A percentile compares a stretch with the other conserved stretches of the same genome.
phyloP scores from a whole-genome alignment of 768 basidiomycete genomes.

The Collybia mongolica region DNA sequence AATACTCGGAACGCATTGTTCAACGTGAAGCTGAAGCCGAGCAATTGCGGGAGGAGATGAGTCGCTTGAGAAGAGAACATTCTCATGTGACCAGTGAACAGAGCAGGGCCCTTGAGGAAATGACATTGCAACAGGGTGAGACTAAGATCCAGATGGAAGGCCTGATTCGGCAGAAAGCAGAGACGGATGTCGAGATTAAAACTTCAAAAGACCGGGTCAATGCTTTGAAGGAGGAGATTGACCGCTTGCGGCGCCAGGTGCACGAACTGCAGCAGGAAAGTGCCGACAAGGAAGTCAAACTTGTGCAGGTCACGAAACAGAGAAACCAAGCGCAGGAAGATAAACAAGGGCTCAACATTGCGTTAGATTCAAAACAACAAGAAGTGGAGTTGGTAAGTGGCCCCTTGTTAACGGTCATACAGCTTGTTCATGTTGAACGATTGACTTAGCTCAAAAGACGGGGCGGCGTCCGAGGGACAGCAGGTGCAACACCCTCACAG shows the following conservation, averaged over 20 bases:
- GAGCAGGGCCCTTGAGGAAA: constrained; percentile 41
- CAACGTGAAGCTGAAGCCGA: constrained; percentile 54
- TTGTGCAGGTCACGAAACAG: constrained; percentile 70
- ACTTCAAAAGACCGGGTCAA: constrained; percentile 48
- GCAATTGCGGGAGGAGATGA: constrained; percentile 52
- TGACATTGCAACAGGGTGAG: constrained; percentile 43
- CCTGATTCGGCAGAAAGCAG: constrained; percentile 51
- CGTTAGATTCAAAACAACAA: constrained; percentile 91
- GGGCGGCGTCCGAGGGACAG: constrained; percentile 53
- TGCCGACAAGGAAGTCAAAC: constrained; percentile 80
- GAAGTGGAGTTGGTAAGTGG: constrained; percentile 81
- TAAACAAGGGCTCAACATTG: constrained; percentile 81
- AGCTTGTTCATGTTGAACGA: not conserved
- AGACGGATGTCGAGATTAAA: constrained; percentile 49
- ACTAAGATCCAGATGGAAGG: constrained; percentile 47
- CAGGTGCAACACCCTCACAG: constrained; percentile 54
- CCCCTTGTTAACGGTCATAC: not conserved
- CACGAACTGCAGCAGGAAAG: constrained; percentile 78
- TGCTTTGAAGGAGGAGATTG: constrained; percentile 56
- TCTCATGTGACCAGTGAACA: constrained; percentile 49
- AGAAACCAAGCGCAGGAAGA: constrained; percentile 73
- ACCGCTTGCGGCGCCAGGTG: constrained; percentile 58
- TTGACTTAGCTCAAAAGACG: constrained; percentile 59
- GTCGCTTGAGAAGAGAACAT: constrained; percentile 54
- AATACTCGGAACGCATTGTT: constrained; percentile 43